Conservation (phyloP, 176 grass and related monocot genomes). For the Musa acuminata region DNA sequence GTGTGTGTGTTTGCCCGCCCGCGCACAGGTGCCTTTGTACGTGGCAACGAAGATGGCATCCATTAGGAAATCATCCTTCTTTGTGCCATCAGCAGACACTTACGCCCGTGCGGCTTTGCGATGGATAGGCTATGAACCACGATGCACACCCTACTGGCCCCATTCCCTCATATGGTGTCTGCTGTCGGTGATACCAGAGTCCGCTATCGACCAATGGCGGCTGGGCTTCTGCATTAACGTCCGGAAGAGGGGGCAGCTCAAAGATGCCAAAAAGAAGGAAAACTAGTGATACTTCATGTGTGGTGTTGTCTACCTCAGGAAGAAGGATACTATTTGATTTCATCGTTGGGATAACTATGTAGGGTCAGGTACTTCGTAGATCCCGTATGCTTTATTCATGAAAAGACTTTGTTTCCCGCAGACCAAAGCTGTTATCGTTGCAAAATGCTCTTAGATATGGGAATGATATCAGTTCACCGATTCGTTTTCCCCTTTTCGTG, state of each 20-base stretch:
- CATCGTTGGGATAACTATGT: no score
- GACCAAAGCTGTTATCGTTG: no score
- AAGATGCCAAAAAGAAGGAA: conserved; percentile 14
- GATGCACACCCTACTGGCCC: conserved; percentile 33
- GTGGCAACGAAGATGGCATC: conserved; percentile 39
- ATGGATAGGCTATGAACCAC: conserved; percentile 36
- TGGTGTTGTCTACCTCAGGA: no score
- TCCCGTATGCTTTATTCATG: no score
- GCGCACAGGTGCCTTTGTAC: conserved; percentile 20
- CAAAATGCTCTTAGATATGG: no score
- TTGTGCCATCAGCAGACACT: conserved; percentile 23
- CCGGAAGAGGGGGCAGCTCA: conserved; percentile 20
- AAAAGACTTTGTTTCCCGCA: no score
- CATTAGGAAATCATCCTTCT: neutral
- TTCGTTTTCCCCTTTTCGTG: no score
- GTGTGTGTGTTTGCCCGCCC: no score
- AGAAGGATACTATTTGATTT: no score
- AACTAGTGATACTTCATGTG: neutral
- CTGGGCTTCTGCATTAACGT: conserved; percentile 15
- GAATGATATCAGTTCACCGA: no score
- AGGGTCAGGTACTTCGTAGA: no score
- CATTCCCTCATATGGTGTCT: conserved; percentile 42
- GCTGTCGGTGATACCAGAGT: conserved; percentile 29
- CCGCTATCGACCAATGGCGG: conserved; percentile 17
- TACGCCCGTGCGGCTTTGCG: conserved; percentile 35